These are phyloP conservation scores for Magnusiomyces paraingens DNA, from an alignment of 1,139 yeast genomes.

Conservation along the genomic window DNA sequence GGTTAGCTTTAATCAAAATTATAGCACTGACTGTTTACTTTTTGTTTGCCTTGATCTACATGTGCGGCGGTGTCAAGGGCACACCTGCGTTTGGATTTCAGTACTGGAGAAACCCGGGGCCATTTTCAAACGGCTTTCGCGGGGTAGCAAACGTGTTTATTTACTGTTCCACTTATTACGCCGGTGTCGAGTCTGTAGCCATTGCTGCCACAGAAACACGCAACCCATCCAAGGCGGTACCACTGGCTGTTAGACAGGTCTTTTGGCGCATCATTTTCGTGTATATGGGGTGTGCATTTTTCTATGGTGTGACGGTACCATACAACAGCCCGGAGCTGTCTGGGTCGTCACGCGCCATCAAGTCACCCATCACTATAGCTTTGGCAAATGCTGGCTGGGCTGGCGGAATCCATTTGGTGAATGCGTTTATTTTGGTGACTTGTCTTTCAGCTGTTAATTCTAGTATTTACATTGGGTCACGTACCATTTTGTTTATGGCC, in stretches of 20 bases:
- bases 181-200: constrained; percentile 81
- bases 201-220: constrained; percentile 83
- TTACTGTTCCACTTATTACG: constrained; percentile 57
- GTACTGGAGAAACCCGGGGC: constrained; percentile 91
- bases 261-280: constrained; percentile 72
- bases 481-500: constrained; percentile 55
- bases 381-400: constrained; percentile 58
- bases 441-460: constrained; percentile 71
- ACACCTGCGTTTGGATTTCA: constrained; percentile 33
- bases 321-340: constrained; percentile 51
- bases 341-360: constrained; percentile 40
- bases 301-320: constrained; percentile 79
- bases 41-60: constrained; percentile 52
- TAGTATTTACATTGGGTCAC: constrained; percentile 55
- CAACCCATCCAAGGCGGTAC: constrained; percentile 79
- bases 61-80: constrained; percentile 51
- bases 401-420: constrained; percentile 65
- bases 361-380: constrained; percentile 75
- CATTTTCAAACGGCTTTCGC: constrained; percentile 56
- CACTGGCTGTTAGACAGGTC: constrained; percentile 77
- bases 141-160: constrained; percentile 67
- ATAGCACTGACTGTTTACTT: constrained; percentile 51
- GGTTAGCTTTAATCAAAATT: constrained; percentile 53
- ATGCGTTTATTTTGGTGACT: constrained; percentile 64
- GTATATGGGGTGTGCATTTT: constrained; percentile 70